A percentile compares a stretch with the other conserved stretches of the same genome.
Conservation (phyloP, 129 eudicot genomes). For the Arctium lappa region DNA sequence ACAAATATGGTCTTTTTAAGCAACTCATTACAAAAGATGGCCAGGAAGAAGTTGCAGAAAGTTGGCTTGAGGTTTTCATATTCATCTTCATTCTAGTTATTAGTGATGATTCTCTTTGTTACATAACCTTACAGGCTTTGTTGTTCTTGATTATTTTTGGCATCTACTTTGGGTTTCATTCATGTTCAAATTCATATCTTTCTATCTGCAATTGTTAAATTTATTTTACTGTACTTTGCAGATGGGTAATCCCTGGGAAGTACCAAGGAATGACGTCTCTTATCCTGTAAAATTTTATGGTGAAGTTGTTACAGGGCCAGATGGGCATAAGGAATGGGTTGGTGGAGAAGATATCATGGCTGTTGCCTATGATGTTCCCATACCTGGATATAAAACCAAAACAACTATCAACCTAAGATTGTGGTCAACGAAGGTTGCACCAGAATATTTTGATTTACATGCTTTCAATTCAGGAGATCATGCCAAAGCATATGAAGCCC, state of each 20-base stretch:
- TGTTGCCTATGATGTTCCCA: slow-evolving; percentile 87
- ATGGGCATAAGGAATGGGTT: slow-evolving; percentile 69
- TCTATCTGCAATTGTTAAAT: slow-evolving; percentile 4
- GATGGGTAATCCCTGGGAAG: slow-evolving; percentile 83
- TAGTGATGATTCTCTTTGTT: not conserved
- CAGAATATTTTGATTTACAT: slow-evolving; percentile 55
- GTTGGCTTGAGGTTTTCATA: slow-evolving; percentile 57
- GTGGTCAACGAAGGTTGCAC: slow-evolving; percentile 71
- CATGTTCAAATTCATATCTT: not conserved
- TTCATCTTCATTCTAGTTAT: slow-evolving; percentile 2
- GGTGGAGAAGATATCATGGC: slow-evolving; percentile 78
- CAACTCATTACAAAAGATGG: slow-evolving; percentile 68
- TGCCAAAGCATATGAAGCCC: slow-evolving; percentile 63
- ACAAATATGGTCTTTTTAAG: slow-evolving; percentile 62
- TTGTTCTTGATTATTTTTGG: not conserved
- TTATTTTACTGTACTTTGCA: slow-evolving; percentile 14
- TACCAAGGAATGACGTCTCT: slow-evolving; percentile 59
- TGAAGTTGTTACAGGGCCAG: slow-evolving; percentile 46
- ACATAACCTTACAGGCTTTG: slow-evolving; percentile 1
- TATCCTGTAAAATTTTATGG: slow-evolving; percentile 69
- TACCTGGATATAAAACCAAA: slow-evolving; percentile 83
- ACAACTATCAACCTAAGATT: slow-evolving; percentile 71
- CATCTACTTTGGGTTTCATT: not conserved
- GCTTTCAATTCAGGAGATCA: slow-evolving; percentile 81
- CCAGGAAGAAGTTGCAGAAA: slow-evolving; percentile 78